Percentiles rank a stretch among this genome's conserved stretches.
These are phyloP conservation scores for Myxozyma lipomycoides DNA, from an alignment of 805 yeast species.

Conservation along the genomic window DNA sequence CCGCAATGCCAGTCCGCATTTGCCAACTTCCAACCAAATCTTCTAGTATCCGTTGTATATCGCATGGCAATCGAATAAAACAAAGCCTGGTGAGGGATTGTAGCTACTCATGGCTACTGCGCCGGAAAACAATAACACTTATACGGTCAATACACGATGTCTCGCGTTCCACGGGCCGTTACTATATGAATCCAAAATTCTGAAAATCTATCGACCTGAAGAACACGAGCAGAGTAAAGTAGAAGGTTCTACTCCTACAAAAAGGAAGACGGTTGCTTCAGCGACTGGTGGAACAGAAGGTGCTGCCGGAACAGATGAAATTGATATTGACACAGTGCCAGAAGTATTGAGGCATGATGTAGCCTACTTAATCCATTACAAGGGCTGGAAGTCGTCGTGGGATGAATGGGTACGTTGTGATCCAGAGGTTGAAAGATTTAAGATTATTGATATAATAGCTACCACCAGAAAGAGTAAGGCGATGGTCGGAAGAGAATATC, in stretches of 20 bases:
- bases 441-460: constrained; percentile 5
- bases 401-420: constrained; percentile 78
- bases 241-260: background rate
- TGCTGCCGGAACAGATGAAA: constrained; percentile 20
- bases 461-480: constrained; percentile 59
- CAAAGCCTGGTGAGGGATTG: too few species aligned
- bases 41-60: too few species aligned
- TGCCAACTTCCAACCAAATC: too few species aligned
- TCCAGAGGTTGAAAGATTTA: background rate
- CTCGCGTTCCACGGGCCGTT: constrained; percentile 89
- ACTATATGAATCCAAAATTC: constrained; percentile 80
- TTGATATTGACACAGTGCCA: constrained; percentile 37
- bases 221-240: constrained; percentile 31
- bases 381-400: constrained; percentile 95
- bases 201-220: constrained; percentile 58
- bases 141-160: constrained; percentile 41
- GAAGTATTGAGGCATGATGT: constrained; percentile 38
- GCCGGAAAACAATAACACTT: too few species aligned
- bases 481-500: constrained; percentile 63
- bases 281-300: constrained; percentile 8
- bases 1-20: too few species aligned
- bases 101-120: too few species aligned
- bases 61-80: too few species aligned
- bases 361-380: constrained; percentile 75
- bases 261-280: constrained; percentile 7